These are phyloP conservation scores for Priceomyces melissophilus DNA, from an alignment of 805 yeast species.

Conservation along the genomic window DNA sequence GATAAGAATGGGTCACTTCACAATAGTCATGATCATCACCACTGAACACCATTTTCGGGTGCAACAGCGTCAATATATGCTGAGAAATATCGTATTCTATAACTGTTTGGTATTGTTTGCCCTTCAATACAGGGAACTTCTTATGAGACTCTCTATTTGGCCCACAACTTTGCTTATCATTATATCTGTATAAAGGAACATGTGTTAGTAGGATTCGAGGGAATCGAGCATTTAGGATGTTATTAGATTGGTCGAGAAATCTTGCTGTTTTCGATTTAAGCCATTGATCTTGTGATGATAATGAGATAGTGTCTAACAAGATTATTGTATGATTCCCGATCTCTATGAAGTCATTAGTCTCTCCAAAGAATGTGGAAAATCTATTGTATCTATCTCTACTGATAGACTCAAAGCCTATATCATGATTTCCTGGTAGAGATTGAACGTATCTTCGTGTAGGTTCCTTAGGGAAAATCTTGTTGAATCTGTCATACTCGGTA, in stretches of 20 bases:
- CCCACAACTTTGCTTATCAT: slow-evolving; percentile 66
- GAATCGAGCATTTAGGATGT: slow-evolving; percentile 20
- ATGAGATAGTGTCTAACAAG: slow-evolving; percentile 77
- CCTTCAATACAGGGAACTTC: slow-evolving; percentile 65
- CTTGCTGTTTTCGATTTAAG: slow-evolving; percentile 48
- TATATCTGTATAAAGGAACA: slow-evolving; percentile 80
- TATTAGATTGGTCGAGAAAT: slow-evolving; percentile 43
- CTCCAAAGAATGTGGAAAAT: slow-evolving; percentile 73
- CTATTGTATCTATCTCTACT: slow-evolving; percentile 53
- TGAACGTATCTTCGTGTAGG: slow-evolving; percentile 37
- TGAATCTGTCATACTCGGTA: slow-evolving; percentile 66
- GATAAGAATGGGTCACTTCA: slow-evolving; percentile 55
- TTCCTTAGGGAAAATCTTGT: slow-evolving; percentile 58
- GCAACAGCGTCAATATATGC: slow-evolving; percentile 52
- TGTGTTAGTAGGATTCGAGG: slow-evolving; percentile 79
- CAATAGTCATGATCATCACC: slow-evolving; percentile 99
- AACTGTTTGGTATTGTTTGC: slow-evolving; percentile 90
- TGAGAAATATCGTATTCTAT: slow-evolving; percentile 59
- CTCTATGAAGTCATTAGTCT: slow-evolving; percentile 51
- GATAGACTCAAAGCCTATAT: slow-evolving; percentile 88
- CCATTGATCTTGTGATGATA: slow-evolving; percentile 52
- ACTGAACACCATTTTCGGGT: slow-evolving; percentile 71
- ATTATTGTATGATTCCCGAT: slow-evolving; percentile 70
- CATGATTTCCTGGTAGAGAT: slow-evolving; percentile 87
- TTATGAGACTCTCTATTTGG: slow-evolving; percentile 65